Base-by-base conservation (phyloP, 2,329 filamentous ascomycete genomes). In the Biscogniauxia mediterranea region DNA sequence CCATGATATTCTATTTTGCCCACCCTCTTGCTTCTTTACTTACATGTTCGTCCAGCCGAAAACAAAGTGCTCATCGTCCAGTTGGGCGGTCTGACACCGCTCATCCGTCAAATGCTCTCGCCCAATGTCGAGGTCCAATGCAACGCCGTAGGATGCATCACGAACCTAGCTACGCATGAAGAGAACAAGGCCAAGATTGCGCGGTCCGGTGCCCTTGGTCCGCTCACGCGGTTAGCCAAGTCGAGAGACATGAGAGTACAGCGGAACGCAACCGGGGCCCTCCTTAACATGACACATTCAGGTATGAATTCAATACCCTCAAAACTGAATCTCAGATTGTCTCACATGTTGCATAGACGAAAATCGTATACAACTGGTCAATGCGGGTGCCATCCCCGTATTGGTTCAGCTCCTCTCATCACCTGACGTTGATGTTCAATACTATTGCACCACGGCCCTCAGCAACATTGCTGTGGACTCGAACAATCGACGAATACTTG, bases 151-250 rank as follows among this genome's bases (percentile, higher is more conserved):
- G 95, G 95, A 56, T 99, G 95, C 80, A 99, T 99, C 76, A 99
- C 95, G 53, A 99, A 99, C 74, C 80, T 99, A 60, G 95, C 95
- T 58, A 99, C 95, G 2, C 95, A 99, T 73, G 95, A 99, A 79
- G 95, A 98, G 70, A 99, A 99, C 81, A 99, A 99, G 80, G 93
- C 95, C 61, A 97, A 96, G 80, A 99, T 99, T 76, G 95, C 95
- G 68, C 87, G 92, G 64, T 99, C 95, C 3, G 95, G 95, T 61
- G 95, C 95, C 58, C 83, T 99, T 60, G 92, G 90, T 7, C 95
- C 95, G 8, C 81, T 99, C 69, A 99, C 95, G 53, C 87, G 91
- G 65, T 81, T 99, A 61, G 95, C 95, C 64, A 98, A 97, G 78
- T 98, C 95, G 21, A 94, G 96, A 77, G 95, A 99, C 72, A 98